Percentiles rank a stretch among this genome's conserved stretches.
Evolutionary conservation across 495 filamentous ascomycete species (phyloP).

Genomic region (Aspergillus ellipticus): DNA sequence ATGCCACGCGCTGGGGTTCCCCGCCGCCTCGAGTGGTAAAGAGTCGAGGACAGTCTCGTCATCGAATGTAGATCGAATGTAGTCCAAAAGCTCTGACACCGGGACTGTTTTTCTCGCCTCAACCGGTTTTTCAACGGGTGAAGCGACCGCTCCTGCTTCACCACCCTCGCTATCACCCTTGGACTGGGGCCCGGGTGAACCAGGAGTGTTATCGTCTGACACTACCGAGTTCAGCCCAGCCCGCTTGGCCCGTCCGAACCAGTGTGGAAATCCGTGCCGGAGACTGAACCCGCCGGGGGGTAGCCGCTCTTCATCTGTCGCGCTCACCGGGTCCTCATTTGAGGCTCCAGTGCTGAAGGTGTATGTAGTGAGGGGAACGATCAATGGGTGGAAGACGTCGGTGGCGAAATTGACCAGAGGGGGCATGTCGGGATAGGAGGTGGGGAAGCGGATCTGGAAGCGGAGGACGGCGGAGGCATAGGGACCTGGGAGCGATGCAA

Average conservation of each 20-base stretch:
- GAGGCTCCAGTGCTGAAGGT: constrained; percentile 76
- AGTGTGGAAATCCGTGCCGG: constrained; percentile 82
- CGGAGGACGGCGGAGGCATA: constrained; percentile 85
- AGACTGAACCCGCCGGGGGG: constrained; percentile 86
- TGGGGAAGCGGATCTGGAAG: constrained; percentile 84
- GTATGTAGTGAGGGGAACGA: constrained; percentile 85
- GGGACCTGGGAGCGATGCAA: constrained; percentile 54
- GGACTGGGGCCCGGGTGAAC: not conserved
- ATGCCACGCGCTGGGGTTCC: constrained; percentile 85
- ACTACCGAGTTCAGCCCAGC: constrained; percentile 26
- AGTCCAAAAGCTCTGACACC: constrained; percentile 56
- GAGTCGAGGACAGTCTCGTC: constrained; percentile 71
- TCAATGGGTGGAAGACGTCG: constrained; percentile 91
- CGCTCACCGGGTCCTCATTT: constrained; percentile 67
- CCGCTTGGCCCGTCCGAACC: constrained; percentile 61
- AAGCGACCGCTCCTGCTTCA: constrained; percentile 11
- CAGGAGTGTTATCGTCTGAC: constrained; percentile 9
- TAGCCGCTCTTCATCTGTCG: constrained; percentile 73
- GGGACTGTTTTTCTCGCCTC: constrained; percentile 30
- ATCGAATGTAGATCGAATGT: constrained; percentile 78
- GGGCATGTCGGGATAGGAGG: constrained; percentile 71
- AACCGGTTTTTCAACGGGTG: constrained; percentile 11
- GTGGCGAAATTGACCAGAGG: constrained; percentile 83
- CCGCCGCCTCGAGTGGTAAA: constrained; percentile 75
- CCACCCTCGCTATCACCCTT: constrained; percentile 9